Evolutionary conservation across 768 basidiomycete genomes (phyloP), one percentile per base, ranked within the genome.

Genomic region (Leccinellum rugosiceps): DNA sequence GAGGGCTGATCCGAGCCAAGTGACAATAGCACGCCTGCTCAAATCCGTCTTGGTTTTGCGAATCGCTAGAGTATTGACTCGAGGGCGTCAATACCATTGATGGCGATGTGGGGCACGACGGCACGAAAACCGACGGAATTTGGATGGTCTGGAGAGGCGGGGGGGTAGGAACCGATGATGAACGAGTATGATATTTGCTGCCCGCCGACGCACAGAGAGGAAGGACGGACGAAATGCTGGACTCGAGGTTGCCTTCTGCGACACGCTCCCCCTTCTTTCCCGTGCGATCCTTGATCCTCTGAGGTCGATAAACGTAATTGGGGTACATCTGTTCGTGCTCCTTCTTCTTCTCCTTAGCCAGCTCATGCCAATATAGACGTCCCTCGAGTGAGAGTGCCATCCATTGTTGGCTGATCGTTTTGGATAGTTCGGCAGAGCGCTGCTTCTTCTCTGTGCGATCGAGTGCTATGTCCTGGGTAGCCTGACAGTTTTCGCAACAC

Each of bases 371-470:
- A 65, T 83, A 80, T 65, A 82, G 73, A 53, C 86, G 77, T 72
- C 91, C 88, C 66, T 86, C 86, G 32, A 80, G 47, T 11, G 82
- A 67, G 52, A 91, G 80, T 25, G 77, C 69, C 75, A 87, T 88
- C 89, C 89, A 91, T 74, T 88, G 85, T 75, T 86, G 85, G 65
- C 85, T 86, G 74, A 91, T 90, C 30, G 83, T 85, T 78, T 91
- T 91, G 38, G 87, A 87, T 43, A 92, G 82, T 75, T 90, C 87
- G 8, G 87, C 84, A 70, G 83, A 84, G 49, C 87, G 83, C 69
- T 87, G 84, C 70, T 88, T 88, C 83, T 88, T 89, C 14, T 80
- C 70, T 4, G 81, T 78, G 2, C 72, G 62, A 43, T 68, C 66
- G 25, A 66, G 46, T 1, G 59, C 58, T 3, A 75, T 79, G 53